Evolutionary conservation across 768 basidiomycete species (phyloP), one percentile per base, ranked within the genome.

Genomic region (Boletus tylopilopsis): DNA sequence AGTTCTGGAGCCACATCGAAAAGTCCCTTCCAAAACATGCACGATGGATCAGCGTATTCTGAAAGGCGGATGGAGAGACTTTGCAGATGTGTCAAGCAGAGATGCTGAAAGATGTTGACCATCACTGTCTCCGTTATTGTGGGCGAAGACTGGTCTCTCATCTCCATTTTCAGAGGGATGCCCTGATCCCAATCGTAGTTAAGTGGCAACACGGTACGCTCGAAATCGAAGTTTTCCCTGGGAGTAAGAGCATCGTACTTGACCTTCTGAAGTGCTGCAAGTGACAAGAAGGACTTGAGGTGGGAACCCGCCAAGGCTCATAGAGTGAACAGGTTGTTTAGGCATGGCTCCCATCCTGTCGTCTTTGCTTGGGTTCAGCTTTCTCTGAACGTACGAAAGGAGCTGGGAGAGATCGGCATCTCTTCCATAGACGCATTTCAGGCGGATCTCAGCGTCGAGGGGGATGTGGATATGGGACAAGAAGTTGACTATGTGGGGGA

Each of bases 361-460:
- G n/a, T 37, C 22, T 24, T 24, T 29, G 13, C 37, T 18, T 4
- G 29, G 30, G n/a, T 15, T 19, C 15, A 39, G 16, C 19, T 18
- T 38, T 34, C 23, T 23, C 22, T 49, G n/a, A 23, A 50, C 10
- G 30, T 44, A 38, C 32, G 49, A 50, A 24, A 50, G 36, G 35
- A 44, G 36, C 24, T 32, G 42, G 9, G 22, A 18, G 12, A 50
- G 23, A 18, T 23, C 45, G 22, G n/a, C 36, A 8, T 50, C 13
- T 6, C 42, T 21, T 37, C 36, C 49, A 38, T 25, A 38, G 25
- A 39, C 33, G 21, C 33, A 49, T 27, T 49, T 49, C 15, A 42
- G 22, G 25, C 40, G 41, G 32, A 23, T 42, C 16, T 49, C 40
- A 16, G 47, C 21, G 19, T 29, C 10, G 18, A 30, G 40, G 19